Evolutionary conservation across 306 rosid genomes (phyloP).

Genomic region (Bauhinia variegata): DNA sequence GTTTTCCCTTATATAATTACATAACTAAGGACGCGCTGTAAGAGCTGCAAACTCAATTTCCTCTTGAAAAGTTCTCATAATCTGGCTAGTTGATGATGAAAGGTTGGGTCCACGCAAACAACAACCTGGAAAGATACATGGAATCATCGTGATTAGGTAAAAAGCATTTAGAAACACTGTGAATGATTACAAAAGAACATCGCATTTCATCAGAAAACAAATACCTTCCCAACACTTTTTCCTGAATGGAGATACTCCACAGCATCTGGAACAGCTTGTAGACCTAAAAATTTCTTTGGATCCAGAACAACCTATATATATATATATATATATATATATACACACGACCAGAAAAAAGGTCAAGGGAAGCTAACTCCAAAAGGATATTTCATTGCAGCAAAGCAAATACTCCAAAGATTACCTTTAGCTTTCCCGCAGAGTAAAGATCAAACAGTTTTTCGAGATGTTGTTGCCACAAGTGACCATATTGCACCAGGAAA

Average conservation of each 20-base stretch:
- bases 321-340: too few species aligned
- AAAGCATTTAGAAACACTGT: not conserved
- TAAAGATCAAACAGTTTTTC: conserved; percentile 65
- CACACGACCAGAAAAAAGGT: conserved; percentile 27
- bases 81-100: conserved; percentile 61
- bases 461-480: conserved; percentile 86
- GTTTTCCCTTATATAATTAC: too few species aligned
- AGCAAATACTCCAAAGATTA: conserved; percentile 35
- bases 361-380: conserved; percentile 7
- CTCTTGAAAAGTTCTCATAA: conserved; percentile 38
- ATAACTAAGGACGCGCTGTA: not conserved
- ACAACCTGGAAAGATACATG: conserved; percentile 62
- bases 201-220: not conserved
- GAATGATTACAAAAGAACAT: conserved; percentile 10
- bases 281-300: conserved; percentile 79
- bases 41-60: conserved; percentile 17
- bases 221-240: conserved; percentile 94
- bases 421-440: conserved; percentile 83
- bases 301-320: conserved; percentile 71
- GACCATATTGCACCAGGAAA: conserved; percentile 85
- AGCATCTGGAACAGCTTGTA: conserved; percentile 76
- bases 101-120: conserved; percentile 77
- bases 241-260: conserved; percentile 98
- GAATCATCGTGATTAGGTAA: conserved; percentile 15
- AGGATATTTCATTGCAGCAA: not conserved